Conservation (phyloP, 352 stramenopile genomes). For the Phytophthora pluvialis region DNA sequence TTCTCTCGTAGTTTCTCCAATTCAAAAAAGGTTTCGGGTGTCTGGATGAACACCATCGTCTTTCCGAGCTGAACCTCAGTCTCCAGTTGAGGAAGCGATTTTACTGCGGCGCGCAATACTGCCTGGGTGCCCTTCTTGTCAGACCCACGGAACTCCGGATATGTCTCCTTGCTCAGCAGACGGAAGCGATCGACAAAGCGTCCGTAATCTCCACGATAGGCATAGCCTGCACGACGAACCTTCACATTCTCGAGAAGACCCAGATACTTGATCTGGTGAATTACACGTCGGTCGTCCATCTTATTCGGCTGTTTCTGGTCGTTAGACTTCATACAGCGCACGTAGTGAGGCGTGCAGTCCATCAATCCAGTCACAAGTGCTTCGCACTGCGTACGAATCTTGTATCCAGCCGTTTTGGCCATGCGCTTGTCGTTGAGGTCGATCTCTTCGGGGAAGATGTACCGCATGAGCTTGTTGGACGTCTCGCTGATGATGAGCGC, state of each 20-base stretch:
- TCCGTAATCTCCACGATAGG: constrained; percentile 87
- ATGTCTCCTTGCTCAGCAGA: constrained; percentile 83
- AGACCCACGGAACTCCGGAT: constrained; percentile 76
- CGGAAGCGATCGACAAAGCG: constrained; percentile 89
- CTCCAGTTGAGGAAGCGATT: constrained; percentile 72
- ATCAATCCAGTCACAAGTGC: constrained; percentile 88
- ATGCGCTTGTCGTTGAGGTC: constrained; percentile 86
- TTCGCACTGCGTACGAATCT: constrained; percentile 89
- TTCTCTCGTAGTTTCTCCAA: constrained; percentile 89
- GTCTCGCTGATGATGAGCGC: constrained; percentile 81
- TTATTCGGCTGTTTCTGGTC: constrained; percentile 88
- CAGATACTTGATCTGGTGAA: constrained; percentile 91
- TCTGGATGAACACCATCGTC: constrained; percentile 93
- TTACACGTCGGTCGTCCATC: constrained; percentile 85
- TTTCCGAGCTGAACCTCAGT: constrained; percentile 89
- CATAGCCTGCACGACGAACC: constrained; percentile 83
- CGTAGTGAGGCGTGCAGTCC: constrained; percentile 92
- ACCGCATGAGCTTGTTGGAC: constrained; percentile 86
- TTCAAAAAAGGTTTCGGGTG: constrained; percentile 89
- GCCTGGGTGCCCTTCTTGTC: constrained; percentile 88
- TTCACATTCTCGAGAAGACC: constrained; percentile 91
- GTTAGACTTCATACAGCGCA: constrained; percentile 94
- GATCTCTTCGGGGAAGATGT: constrained; percentile 86
- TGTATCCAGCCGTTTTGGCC: constrained; percentile 78
- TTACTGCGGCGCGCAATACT: constrained; percentile 81